Base-by-base conservation (phyloP, 192 early-diverging fungal species). In the Coemansia sp. region DNA sequence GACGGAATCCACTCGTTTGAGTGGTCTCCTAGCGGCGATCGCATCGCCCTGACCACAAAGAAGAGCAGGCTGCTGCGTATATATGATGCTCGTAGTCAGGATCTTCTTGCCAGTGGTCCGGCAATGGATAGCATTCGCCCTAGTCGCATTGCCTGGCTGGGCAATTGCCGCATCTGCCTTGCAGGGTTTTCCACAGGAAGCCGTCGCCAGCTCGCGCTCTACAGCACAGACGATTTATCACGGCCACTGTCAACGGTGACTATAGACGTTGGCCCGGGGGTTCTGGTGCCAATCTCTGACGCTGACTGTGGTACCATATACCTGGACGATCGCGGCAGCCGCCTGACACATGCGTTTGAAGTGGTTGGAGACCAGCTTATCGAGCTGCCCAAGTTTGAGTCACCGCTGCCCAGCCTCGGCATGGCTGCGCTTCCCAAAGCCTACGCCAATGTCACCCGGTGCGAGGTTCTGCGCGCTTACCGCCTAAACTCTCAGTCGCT, bases 121-220 rank as follows among this genome's bases (percentile, higher is more conserved):
- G 79, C 84, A 5, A 88, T 90, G 73, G 86, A 90, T 19, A 88
- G 91, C 55, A 71, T 85, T 12, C 83, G 88, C 17, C 83, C 84
- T 2, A 82, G 84, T 43, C 83, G 90, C 25, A 75, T 92, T 9
- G 66, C 85, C 5, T 94, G 92, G 93, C 51, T 91, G 3, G 86
- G 77, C 19, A 76, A 79, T 14, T 67, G 57, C 2, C 74, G 77
- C 15, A 66, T 84, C 21, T 76, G 87, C 63, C 82, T 86, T 0
- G 83, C 90, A 61, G 92, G 91, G 1, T 94, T 93, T 81, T 90
- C 88, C 4, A 79, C 79, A 22, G 89, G 87, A 11, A 89, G 87
- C 58, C 84, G 84, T 55, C 86, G 93, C 9, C 88, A 93, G 60
- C 68, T 95, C 24, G 39, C 85, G 15, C 17, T 90, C 48, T 86